Base-by-base conservation (phyloP, 192 early-diverging fungal species). In the Borealophlyctis nickersoniae region DNA sequence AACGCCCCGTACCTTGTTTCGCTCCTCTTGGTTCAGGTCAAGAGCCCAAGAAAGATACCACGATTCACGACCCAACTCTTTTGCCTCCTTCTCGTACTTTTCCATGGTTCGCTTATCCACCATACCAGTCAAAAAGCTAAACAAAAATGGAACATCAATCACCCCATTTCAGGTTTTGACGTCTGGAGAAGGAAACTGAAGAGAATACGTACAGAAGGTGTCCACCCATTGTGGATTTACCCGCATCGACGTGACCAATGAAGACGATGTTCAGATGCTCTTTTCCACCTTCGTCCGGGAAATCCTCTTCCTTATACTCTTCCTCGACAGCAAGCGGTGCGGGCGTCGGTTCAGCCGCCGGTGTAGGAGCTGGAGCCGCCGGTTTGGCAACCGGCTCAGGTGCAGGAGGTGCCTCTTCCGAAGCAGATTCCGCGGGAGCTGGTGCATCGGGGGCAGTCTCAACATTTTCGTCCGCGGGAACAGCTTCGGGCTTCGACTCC, bases 31-130 rank as follows among this genome's bases (percentile, higher is more conserved):
- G 79, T 95, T 97, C 58, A 94, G 88, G 78, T 99, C 97, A 52
- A 99, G 81, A 30, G 94, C 97, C 95, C 95, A 99, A 34, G 95
- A 96, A 62, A 99, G 80, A 64, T 95, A 97, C 95, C 95, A 99
- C 13, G 93, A 92, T 62, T 99, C 97, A 70, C 95, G 87, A 54
- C 93, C 94, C 33, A 86, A 87, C 71, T 98, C 97, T 80, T 94
- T 95, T 69, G 97, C 97, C 70, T 99, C 97, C 72, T 88, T 89
- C 81, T 99, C 93, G 76, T 95, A 96, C 71, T 99, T 99, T 72
- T 99, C 97, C 89, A 99, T 86, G 7, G 95, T 98, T 72, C 97
- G 87, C 85, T 97, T 95, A 73, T 99, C 97, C 26, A 99, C 93
- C 97, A 97, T 98, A 27, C 91, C 95, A n/a, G 95, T 95, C 35